Percentiles rank a stretch among this genome's conserved stretches.
Evolutionary conservation across 768 basidiomycete species (phyloP).

Genomic region (Agrocybe chaxingu): DNA sequence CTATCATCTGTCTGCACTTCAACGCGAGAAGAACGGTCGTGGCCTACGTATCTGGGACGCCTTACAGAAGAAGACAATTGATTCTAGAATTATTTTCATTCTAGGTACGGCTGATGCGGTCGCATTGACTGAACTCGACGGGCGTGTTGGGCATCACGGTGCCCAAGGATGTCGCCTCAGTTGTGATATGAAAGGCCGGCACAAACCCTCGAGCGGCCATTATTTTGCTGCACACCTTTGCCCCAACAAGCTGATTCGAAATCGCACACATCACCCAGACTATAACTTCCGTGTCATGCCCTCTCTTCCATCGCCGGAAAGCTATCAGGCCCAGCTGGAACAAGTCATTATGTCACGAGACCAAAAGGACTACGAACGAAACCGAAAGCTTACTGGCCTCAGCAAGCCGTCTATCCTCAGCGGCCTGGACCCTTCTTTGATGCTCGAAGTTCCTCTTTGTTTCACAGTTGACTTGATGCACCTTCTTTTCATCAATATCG

Average conservation of each 20-base stretch:
- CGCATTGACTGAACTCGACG: slow-evolving; percentile 19
- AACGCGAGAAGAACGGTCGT: slow-evolving; percentile 18
- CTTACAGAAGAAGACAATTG: slow-evolving; percentile 4
- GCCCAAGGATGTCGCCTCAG: slow-evolving; percentile 31
- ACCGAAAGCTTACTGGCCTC: no score
- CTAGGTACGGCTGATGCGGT: slow-evolving; percentile 23
- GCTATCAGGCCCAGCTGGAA: no score
- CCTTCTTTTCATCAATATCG: slow-evolving; percentile 30
- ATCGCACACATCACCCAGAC: no score
- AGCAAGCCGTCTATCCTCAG: no score
- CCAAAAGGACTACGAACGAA: no score
- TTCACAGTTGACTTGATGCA: slow-evolving; percentile 39
- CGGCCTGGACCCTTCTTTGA: background rate
- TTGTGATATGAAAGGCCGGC: slow-evolving; percentile 25
- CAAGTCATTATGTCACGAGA: no score
- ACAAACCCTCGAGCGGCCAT: slow-evolving; percentile 7
- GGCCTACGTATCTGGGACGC: slow-evolving; percentile 30
- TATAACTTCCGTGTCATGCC: no score
- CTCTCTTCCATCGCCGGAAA: no score
- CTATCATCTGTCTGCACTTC: slow-evolving; percentile 26
- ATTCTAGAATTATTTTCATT: background rate
- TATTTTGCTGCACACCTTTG: no score
- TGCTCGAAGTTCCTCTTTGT: slow-evolving; percentile 23
- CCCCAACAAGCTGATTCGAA: no score
- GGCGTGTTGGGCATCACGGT: slow-evolving; percentile 30